Percentiles rank a stretch among this genome's conserved stretches.
Evolutionary conservation across 495 filamentous ascomycete genomes (phyloP).

Genomic region (Xylaria grammica): DNA sequence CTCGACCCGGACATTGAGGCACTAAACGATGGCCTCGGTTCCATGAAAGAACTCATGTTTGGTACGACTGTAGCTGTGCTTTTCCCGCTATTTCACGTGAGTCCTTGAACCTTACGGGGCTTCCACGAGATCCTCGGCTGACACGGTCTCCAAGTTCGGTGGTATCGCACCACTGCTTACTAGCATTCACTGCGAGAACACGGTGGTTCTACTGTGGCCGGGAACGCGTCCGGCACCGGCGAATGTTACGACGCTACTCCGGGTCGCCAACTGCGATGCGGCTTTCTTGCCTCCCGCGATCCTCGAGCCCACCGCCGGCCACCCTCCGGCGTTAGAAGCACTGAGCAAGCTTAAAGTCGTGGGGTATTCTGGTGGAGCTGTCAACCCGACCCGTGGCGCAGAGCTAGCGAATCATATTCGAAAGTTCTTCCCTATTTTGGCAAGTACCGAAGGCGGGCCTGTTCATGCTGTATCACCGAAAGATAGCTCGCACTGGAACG

Average conservation of each 20-base stretch:
- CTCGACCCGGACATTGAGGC: constrained; percentile 25
- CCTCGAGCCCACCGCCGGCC: neutral
- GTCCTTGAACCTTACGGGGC: neutral
- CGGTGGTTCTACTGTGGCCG: neutral
- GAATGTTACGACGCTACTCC: neutral
- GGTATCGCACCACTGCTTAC: neutral
- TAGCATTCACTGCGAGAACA: neutral
- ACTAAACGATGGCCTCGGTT: constrained; percentile 17
- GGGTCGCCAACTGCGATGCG: neutral
- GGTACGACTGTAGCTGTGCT: constrained; percentile 25
- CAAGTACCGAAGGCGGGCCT: neutral
- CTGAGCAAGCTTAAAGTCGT: neutral
- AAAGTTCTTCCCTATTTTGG: neutral
- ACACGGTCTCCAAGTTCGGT: neutral
- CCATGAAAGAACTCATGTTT: constrained; percentile 23
- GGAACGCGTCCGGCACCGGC: neutral
- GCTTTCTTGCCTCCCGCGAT: neutral
- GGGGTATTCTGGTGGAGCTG: neutral
- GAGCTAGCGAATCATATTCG: neutral
- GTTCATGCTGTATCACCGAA: neutral
- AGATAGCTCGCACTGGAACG: neutral
- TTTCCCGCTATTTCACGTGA: constrained; percentile 33
- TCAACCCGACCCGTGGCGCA: neutral
- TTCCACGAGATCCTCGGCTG: neutral
- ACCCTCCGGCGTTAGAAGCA: neutral